These are phyloP conservation scores for Candida stauntonica DNA, from an alignment of 805 yeast genomes.

Conservation along the genomic window DNA sequence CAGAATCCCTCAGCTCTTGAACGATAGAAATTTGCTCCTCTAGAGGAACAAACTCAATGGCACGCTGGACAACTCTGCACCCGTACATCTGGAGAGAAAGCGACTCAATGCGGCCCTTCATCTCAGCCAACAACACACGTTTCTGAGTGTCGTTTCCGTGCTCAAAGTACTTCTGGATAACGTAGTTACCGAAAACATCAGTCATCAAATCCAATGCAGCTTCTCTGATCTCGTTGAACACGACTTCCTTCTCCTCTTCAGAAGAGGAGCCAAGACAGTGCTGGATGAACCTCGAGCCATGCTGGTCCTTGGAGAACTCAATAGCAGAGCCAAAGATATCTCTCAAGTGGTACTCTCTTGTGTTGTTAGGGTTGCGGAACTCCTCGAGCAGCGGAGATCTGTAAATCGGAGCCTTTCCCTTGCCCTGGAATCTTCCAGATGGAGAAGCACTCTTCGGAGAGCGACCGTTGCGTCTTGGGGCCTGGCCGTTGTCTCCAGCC, in stretches of 20 bases:
- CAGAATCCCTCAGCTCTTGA: constrained; percentile 60
- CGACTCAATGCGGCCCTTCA: constrained; percentile 70
- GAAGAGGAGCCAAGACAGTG: constrained; percentile 56
- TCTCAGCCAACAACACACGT: constrained; percentile 58
- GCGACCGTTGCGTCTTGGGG: constrained; percentile 14
- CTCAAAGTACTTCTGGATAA: constrained; percentile 91
- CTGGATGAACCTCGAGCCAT: constrained; percentile 95
- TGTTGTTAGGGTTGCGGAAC: constrained; percentile 57
- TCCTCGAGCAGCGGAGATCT: constrained; percentile 82
- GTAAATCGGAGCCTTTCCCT: constrained; percentile 45
- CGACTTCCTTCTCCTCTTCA: constrained; percentile 68
- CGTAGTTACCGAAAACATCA: constrained; percentile 97
- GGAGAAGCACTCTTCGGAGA: not conserved
- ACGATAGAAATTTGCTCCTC: constrained; percentile 66
- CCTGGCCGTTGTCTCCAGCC: too few species aligned
- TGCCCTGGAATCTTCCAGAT: not conserved
- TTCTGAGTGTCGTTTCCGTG: constrained; percentile 69
- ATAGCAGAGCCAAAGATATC: constrained; percentile 84
- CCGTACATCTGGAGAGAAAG: constrained; percentile 95
- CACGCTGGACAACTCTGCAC: constrained; percentile 94
- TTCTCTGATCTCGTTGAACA: constrained; percentile 79
- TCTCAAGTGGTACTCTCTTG: constrained; percentile 57
- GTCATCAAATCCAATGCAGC: constrained; percentile 78
- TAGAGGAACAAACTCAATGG: constrained; percentile 66
- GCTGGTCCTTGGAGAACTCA: constrained; percentile 93